Base-by-base conservation (phyloP, 23 red algal genomes). In the Chondrus crispus region DNA sequence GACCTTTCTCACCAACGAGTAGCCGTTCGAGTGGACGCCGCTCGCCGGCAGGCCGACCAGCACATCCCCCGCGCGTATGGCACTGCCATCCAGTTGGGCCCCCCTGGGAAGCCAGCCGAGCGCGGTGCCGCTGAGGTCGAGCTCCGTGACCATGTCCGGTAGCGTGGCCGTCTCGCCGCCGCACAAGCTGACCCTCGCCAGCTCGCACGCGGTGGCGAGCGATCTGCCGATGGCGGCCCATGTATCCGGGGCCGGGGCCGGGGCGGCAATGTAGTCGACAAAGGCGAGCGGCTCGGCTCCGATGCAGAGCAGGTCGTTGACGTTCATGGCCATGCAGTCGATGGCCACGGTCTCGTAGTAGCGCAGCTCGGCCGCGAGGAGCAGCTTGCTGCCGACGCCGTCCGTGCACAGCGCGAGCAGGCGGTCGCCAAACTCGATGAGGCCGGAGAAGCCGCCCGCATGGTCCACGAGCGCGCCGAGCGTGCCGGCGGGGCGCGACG, bases 111-210 rank as follows among this genome's bases (percentile, higher is more conserved):
- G 32, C 92, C 92, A 98, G 32, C 96, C 96, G 1, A 98, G 71
- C 41, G 96, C 96, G 22, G 96, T 98, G n/a, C 96, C 96, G 53
- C 92, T 95, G 60, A 98, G 91, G 81, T 98, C 96, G n/a, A 98
- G 39, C 48, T 95, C 88, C 53, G 47, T 75, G 16, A 98, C 96
- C 89, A 98, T 87, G 43, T 95, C 96, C 6, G 96, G 96, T 24
- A 98, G 66, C 26, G 58, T 92, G 24, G 96, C 96, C 24, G 96
- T 95, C 82, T 98, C 96, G n/a, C 96, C 96, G 4, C 96, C 96
- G 64, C 86, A 87, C 18, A 98, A 72, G 48, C 68, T 95, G 26
- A 98, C 96, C 33, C 96, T 86, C 20, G 91, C 96, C 36, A 75
- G 58, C 18, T 70, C 74, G 64, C 96, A 98, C n/a, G 92, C 96